These are phyloP conservation scores for Ceratocystis huliohia DNA, from an alignment of 2,329 filamentous ascomycete genomes.

Conservation along the genomic window DNA sequence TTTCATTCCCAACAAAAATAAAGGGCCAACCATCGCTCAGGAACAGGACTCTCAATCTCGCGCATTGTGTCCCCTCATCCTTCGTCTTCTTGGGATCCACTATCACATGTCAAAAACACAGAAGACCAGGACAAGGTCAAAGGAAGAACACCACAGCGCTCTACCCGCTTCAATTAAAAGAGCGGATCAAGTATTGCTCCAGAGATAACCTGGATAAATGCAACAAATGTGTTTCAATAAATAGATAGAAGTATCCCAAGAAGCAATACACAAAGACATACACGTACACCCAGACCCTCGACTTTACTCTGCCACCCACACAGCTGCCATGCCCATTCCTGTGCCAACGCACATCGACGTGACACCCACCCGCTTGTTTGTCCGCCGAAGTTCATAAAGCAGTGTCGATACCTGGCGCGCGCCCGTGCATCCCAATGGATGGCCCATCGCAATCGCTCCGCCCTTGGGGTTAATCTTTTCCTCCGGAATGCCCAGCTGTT, in stretches of 20 bases:
- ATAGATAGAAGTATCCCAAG: not conserved
- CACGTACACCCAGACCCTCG: not conserved
- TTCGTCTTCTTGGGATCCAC: conserved; percentile 6
- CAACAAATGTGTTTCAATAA: not conserved
- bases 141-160: no score
- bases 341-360: conserved; percentile 96
- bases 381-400: conserved; percentile 78
- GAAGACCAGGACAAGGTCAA: not conserved
- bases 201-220: not conserved
- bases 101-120: conserved; percentile 18
- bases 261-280: conserved; percentile 7
- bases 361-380: conserved; percentile 71
- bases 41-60: not conserved
- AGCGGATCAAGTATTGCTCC: no score
- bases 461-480: conserved; percentile 97
- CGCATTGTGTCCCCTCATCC: not conserved
- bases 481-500: conserved; percentile 67
- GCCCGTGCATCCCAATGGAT: conserved; percentile 88
- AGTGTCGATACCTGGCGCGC: conserved; percentile 87
- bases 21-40: no score
- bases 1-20: no score
- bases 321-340: conserved; percentile 93
- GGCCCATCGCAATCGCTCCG: conserved; percentile 89
- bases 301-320: conserved; percentile 81
- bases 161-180: no score